Evolutionary conservation across 1,284 basidiomycete genomes (phyloP).

Genomic region (Chalciporus sp.): DNA sequence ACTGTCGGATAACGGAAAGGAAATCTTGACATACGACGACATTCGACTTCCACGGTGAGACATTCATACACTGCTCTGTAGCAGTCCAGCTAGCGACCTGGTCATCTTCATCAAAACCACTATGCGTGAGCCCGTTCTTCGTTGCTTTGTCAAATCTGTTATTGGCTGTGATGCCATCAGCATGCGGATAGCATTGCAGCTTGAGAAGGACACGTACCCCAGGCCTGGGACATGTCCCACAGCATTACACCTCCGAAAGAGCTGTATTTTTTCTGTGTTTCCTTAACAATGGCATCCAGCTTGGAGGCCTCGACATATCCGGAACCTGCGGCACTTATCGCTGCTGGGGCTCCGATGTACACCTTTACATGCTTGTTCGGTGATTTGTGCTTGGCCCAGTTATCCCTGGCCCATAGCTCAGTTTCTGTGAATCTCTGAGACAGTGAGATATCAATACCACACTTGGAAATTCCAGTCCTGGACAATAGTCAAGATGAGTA

Average conservation of each 20-base stretch:
- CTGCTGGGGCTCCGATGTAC: constrained; percentile 63
- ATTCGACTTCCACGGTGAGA: too few relatives aligned
- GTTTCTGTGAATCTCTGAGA: too few relatives aligned
- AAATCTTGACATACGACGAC: too few relatives aligned
- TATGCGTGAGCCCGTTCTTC: constrained; percentile 18
- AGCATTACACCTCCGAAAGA: constrained; percentile 42
- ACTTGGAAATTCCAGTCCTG: constrained; percentile 56
- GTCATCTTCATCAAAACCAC: too few relatives aligned
- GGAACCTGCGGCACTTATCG: constrained; percentile 48
- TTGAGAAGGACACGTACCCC: constrained; percentile 34
- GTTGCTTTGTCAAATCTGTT: constrained; percentile 28
- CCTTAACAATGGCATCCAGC: constrained; percentile 46
- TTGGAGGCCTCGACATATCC: constrained; percentile 55
- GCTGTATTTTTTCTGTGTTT: constrained; percentile 51
- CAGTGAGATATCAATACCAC: constrained; percentile 29
- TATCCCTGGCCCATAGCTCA: constrained; percentile 39
- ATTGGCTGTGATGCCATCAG: constrained; percentile 17
- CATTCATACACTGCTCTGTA: too few relatives aligned
- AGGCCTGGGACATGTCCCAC: constrained; percentile 33
- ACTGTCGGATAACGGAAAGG: too few relatives aligned
- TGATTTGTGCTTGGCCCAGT: constrained; percentile 63
- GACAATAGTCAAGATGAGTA: background rate
- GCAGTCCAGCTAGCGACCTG: too few relatives aligned
- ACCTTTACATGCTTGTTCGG: constrained; percentile 63
- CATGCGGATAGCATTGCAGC: background rate